Evolutionary conservation across 345 rosid species (phyloP), one percentile per base, ranked within the genome.

Genomic region (Dipteronia dyeriana): DNA sequence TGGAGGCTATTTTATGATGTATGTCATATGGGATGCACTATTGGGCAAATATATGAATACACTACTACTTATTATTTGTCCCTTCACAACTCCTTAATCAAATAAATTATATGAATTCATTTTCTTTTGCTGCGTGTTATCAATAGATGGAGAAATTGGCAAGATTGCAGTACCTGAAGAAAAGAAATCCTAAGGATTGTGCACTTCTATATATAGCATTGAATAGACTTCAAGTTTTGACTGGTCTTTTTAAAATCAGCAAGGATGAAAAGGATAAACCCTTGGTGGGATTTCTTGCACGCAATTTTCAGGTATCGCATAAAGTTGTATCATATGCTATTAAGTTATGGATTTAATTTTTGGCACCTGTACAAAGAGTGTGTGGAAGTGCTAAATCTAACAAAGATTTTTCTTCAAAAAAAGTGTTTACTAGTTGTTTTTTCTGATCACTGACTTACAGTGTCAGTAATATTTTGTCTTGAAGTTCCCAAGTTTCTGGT

Each of bases 171-270:
- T 95, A 89, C 80, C 87, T 95, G 76, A 91, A 85, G 84, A 91
- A 84, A 64, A 92, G 84, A 87, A 91, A 92, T 82, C 97, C 98
- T 53, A 95, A 88, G 85, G 97, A 95, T 73, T 95, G 97, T 81
- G 90, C 97, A 47, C 90, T 95, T 85, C 82, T 95, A 66, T 95
- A 95, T 79, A 83, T 92, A 76, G 97, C 94, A 78, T 79, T 95
- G 79, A 91, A 92, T 72, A 89, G 97, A 85, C 84, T 91, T 79
- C 95, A 91, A 89, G 98, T 95, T 81, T 86, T 92, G 93, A 91
- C 95, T 79, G 97, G 98, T 78, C 94, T 95, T 76, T 95, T 92
- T 77, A 95, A 92, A 85, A 76, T 95, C 77, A 92, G 97, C 87
- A 92, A 79, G 87, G 86, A 92, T 86, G 97, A 92, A 83, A 95